Base-by-base conservation (phyloP, 2,329 filamentous ascomycete species). In the Ceratocystis destructans region DNA sequence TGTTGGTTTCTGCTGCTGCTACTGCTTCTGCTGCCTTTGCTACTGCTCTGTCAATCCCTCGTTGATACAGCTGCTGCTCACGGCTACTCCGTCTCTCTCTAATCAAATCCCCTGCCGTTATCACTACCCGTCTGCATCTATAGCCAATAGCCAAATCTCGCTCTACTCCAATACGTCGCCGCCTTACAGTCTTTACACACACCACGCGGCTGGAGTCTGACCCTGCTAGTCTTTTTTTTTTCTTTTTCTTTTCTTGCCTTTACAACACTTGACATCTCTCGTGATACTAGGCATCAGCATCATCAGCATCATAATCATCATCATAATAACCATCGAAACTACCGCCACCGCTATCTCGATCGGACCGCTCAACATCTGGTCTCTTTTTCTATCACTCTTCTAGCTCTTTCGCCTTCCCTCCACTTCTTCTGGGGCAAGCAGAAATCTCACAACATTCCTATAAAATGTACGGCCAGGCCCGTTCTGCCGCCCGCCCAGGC, bases 401-500 rank as follows among this genome's bases (percentile, higher is more conserved):
- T 25, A 20, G 45, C 28, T 15, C 28, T 3, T 33, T 7, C n/a
- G 10, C 7, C 22, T 6, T 8, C 62, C 20, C 46, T 22, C n/a
- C 20, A 15, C 3, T 41, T 41, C 37, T 41, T 41, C 37, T 41
- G 37, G 12, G 37, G 46, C 46, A 48, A 48, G 20, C 46, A 48
- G 20, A 22, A 48, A 22, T 8, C 17, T 7, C 17, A 22, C 17
- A n/a, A 22, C 46, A 48, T 22, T n/a, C 20, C 46, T n/a, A 22
- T 15, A 28, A 55, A 59, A 65, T 65, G 64, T 65, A 65, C 33
- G 33, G 53, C 37, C 64, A 65, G 41, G 55, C 53, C 25, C 64
- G 64, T 22, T 65, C 64, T 12, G 55, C 64, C 31, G 57, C 65
- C 64, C 65, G 67, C 61, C 67, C 65, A 28, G 64, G 64, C 55